phyloP scores from a whole-genome alignment of 192 early-diverging fungal species.

The Coemansia sp. region DNA sequence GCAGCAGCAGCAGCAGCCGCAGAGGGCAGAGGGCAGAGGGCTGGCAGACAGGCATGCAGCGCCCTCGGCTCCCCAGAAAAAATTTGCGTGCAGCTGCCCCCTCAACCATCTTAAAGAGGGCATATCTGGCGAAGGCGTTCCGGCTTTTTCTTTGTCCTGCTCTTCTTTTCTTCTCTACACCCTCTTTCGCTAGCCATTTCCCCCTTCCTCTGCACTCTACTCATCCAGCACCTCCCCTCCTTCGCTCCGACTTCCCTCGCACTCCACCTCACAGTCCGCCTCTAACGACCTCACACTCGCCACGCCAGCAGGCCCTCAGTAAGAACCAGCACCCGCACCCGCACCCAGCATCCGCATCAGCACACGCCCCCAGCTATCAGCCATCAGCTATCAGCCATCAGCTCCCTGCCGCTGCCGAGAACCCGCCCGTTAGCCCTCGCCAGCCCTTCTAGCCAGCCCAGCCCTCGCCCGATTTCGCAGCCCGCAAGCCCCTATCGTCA shows the following conservation, averaged over 20 bases:
- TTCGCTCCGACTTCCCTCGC: conserved; percentile 18
- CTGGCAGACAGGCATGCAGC: background rate
- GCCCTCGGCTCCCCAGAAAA: conserved; percentile 2
- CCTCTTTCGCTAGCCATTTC: conserved; percentile 14
- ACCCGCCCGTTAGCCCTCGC: background rate
- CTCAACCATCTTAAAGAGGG: conserved; percentile 19
- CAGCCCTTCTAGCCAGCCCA: background rate
- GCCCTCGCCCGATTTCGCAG: too few relatives aligned
- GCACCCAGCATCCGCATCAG: background rate
- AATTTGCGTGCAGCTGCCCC: conserved; percentile 6
- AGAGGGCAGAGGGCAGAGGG: too few relatives aligned
- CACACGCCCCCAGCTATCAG: background rate
- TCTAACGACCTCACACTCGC: conserved; percentile 14
- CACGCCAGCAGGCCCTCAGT: background rate
- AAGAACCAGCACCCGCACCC: background rate
- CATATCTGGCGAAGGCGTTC: conserved; percentile 11
- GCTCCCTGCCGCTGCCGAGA: background rate
- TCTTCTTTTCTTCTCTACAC: conserved; percentile 12
- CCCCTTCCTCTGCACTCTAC: conserved; percentile 45
- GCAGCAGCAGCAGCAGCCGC: background rate
- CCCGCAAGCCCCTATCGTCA: background rate
- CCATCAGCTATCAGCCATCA: background rate
- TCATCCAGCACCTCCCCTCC: conserved; percentile 19
- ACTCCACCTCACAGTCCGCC: conserved; percentile 8
- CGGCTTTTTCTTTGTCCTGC: conserved; percentile 7